A percentile compares a stretch with the other conserved stretches of the same genome.
Evolutionary conservation across 2,329 filamentous ascomycete genomes (phyloP).

Genomic region (Sporothrix brunneoviolacea): DNA sequence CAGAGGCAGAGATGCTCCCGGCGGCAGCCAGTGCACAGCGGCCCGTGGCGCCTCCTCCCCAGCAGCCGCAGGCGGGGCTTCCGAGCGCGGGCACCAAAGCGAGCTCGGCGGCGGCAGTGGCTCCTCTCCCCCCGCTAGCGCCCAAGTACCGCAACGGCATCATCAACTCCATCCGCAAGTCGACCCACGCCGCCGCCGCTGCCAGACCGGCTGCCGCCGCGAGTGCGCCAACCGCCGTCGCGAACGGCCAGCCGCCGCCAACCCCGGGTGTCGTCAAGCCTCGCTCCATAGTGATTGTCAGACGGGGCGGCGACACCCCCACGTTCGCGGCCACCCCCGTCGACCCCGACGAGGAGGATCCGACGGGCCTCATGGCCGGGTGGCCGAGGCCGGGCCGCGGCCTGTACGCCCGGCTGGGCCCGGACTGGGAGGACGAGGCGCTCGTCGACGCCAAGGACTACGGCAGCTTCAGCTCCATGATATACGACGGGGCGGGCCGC

Average conservation of each 20-base stretch:
- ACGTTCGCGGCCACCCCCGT: conserved; percentile 18
- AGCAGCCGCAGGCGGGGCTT: not conserved
- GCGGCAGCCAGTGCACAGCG: no score
- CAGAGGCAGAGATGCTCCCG: conserved; percentile 14
- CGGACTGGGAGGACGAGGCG: conserved; percentile 25
- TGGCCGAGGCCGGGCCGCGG: conserved; percentile 20
- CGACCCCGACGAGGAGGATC: conserved; percentile 20
- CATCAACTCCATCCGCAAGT: conserved; percentile 13
- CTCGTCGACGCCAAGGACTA: conserved; percentile 27
- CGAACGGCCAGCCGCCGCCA: not conserved
- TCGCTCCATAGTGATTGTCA: not conserved
- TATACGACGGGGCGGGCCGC: conserved; percentile 29
- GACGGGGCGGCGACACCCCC: not conserved
- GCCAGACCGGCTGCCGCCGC: not conserved
- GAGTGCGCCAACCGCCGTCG: not conserved
- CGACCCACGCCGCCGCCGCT: not conserved
- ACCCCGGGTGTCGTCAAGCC: not conserved
- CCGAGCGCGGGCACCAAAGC: conserved; percentile 21
- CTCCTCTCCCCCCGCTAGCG: not conserved
- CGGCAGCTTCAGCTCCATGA: conserved; percentile 29
- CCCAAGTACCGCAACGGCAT: conserved; percentile 11
- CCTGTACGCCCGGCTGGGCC: conserved; percentile 22
- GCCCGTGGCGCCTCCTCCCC: not conserved
- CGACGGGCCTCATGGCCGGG: conserved; percentile 15
- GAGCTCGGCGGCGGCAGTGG: conserved; percentile 26